Evolutionary conservation across 164 flowering plant genomes (phyloP).

Genomic region (Echeveria elegans): DNA sequence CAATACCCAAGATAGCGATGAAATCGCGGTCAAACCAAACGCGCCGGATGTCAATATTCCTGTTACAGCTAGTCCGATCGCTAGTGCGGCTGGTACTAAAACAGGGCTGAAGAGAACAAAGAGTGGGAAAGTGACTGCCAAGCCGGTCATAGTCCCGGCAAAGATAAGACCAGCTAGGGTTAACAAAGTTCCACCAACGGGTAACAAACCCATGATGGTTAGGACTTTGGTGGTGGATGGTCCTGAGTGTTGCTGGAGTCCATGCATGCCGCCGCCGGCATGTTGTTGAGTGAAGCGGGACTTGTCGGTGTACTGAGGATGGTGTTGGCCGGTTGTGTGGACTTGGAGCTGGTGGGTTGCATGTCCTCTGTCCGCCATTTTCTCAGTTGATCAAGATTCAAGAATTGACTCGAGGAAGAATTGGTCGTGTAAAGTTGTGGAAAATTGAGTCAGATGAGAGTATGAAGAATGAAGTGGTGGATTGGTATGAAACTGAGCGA

Average conservation of each 20-base stretch:
- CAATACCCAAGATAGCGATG: constrained; percentile 53
- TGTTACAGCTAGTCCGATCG: constrained; percentile 32
- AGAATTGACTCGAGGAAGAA: no score
- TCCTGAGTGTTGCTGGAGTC: no score
- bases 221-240: constrained; percentile 35
- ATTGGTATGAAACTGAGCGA: neutral
- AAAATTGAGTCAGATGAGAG: no score
- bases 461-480: neutral
- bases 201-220: constrained; percentile 47
- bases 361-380: no score
- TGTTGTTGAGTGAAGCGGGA: neutral
- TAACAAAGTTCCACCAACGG: constrained; percentile 56
- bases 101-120: constrained; percentile 73
- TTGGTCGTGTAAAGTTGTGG: neutral
- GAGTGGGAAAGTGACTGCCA: no score
- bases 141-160: no score
- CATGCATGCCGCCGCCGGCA: no score
- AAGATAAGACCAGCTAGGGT: no score
- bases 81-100: constrained; percentile 55
- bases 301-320: no score
- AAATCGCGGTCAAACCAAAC: constrained; percentile 56
- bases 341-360: no score
- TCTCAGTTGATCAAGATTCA: no score
- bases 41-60: constrained; percentile 75
- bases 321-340: no score